phyloP scores from a whole-genome alignment of 352 stramenopile species.

The Phytophthora macrochlamydospora region DNA sequence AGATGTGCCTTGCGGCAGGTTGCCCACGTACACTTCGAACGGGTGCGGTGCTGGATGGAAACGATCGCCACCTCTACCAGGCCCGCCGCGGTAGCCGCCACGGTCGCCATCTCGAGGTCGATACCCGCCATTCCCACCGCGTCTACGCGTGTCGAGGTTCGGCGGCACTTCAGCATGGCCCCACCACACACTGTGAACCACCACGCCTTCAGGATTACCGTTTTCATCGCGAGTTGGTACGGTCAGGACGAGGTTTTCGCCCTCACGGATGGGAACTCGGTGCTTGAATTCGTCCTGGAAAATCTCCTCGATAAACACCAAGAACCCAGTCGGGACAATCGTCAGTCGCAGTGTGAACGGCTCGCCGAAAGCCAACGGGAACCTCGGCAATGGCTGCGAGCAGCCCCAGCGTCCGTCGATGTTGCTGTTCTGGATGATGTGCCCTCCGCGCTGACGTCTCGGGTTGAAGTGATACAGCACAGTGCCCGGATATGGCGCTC shows the following conservation, averaged over 20 bases:
- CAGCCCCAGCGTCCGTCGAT: conserved; percentile 81
- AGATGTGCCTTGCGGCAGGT: conserved; percentile 81
- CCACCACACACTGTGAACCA: conserved; percentile 87
- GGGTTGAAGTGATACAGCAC: conserved; percentile 87
- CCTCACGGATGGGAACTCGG: conserved; percentile 82
- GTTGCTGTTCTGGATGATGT: conserved; percentile 86
- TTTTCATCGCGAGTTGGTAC: conserved; percentile 80
- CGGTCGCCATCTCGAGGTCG: conserved; percentile 49
- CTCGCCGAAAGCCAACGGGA: conserved; percentile 74
- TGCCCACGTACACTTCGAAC: conserved; percentile 85
- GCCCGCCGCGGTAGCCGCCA: conserved; percentile 38
- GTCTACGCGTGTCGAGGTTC: conserved; percentile 63
- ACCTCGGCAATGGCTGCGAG: conserved; percentile 66
- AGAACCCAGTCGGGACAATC: conserved; percentile 69
- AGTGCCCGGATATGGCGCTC: conserved; percentile 71
- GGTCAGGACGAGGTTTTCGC: conserved; percentile 79
- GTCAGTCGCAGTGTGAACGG: conserved; percentile 81
- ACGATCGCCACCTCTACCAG: conserved; percentile 38
- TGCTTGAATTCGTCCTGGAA: conserved; percentile 88
- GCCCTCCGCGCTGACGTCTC: conserved; percentile 59
- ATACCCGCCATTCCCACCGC: conserved; percentile 41
- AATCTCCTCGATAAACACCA: conserved; percentile 82
- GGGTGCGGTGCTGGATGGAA: conserved; percentile 65
- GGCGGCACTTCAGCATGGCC: conserved; percentile 76
- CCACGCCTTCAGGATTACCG: conserved; percentile 67